phyloP scores from a whole-genome alignment of 345 rosid species.

The Eucalyptus curtisii region DNA sequence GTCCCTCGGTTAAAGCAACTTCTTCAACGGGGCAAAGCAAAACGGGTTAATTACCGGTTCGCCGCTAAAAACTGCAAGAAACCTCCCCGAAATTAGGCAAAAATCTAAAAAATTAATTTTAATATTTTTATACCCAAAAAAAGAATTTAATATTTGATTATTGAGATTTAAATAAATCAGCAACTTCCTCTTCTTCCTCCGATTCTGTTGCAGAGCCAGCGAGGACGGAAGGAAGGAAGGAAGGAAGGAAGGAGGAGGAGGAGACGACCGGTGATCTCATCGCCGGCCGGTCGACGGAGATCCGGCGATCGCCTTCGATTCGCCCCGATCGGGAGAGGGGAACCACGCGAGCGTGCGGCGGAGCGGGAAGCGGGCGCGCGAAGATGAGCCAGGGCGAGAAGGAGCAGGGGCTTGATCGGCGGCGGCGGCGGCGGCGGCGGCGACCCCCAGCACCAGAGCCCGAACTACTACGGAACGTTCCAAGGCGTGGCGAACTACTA shows the following conservation, averaged over 20 bases:
- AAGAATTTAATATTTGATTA: neutral
- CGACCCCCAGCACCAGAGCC: slow-evolving; percentile 6
- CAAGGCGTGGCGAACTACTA: slow-evolving; percentile 80
- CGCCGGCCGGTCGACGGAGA: neutral
- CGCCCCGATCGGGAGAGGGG: neutral
- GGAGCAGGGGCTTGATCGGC: slow-evolving; percentile 7
- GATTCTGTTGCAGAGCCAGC: neutral
- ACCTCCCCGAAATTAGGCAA: neutral
- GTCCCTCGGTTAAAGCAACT: neutral
- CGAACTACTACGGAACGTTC: slow-evolving; percentile 64
- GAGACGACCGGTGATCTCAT: neutral
- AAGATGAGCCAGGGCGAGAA: slow-evolving; percentile 40
- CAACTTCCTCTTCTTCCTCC: neutral
- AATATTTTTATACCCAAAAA: too few relatives aligned
- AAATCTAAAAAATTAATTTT: neutral
- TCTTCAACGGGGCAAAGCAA: neutral
- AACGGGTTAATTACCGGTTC: too few relatives aligned
- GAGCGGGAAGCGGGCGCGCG: neutral
- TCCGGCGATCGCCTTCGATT: neutral
- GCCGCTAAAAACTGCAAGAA: neutral
- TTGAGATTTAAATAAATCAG: neutral
- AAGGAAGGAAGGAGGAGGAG: neutral
- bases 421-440: slow-evolving; percentile 11
- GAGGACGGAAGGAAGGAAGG: neutral
- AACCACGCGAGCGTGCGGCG: neutral